Evolutionary conservation across 1,284 basidiomycete genomes (phyloP).

Genomic region (Apiotrichum brassicae): DNA sequence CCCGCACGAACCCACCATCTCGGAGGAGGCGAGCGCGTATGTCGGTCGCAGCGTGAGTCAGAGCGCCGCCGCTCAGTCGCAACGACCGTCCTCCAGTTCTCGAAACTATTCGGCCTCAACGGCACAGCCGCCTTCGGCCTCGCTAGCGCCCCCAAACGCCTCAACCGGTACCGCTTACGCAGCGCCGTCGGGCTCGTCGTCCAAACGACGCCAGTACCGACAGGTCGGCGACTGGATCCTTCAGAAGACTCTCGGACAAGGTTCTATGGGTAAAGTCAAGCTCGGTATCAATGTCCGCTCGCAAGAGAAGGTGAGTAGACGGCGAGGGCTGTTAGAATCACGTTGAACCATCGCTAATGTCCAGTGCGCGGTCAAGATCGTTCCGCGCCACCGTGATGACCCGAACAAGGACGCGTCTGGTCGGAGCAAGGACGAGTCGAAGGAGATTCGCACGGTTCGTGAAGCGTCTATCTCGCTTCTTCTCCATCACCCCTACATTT

Average conservation of each 20-base stretch:
- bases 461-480: conserved; percentile 91
- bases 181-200: background rate
- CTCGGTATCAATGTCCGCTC: conserved; percentile 82
- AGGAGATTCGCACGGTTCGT: conserved; percentile 90
- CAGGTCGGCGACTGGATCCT: conserved; percentile 86
- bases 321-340: no score
- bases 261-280: conserved; percentile 99
- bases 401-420: conserved; percentile 45
- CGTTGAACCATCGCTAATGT: conserved; percentile 1
- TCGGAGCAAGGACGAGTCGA: conserved; percentile 79
- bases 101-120: background rate
- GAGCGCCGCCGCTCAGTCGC: conserved; percentile 2
- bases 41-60: conserved; percentile 12
- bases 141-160: background rate
- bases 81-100: background rate
- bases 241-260: conserved; percentile 93
- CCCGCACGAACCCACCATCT: conserved; percentile 37
- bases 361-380: conserved; percentile 95
- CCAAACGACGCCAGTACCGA: conserved; percentile 27
- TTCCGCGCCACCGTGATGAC: conserved; percentile 62
- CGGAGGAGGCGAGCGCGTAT: conserved; percentile 26
- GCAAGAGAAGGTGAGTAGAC: conserved; percentile 77
- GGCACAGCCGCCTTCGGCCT: background rate
- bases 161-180: background rate
- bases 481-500: conserved; percentile 96